Conservation (phyloP, 2,329 filamentous ascomycete genomes). For the Sporothrix brasiliensis region DNA sequence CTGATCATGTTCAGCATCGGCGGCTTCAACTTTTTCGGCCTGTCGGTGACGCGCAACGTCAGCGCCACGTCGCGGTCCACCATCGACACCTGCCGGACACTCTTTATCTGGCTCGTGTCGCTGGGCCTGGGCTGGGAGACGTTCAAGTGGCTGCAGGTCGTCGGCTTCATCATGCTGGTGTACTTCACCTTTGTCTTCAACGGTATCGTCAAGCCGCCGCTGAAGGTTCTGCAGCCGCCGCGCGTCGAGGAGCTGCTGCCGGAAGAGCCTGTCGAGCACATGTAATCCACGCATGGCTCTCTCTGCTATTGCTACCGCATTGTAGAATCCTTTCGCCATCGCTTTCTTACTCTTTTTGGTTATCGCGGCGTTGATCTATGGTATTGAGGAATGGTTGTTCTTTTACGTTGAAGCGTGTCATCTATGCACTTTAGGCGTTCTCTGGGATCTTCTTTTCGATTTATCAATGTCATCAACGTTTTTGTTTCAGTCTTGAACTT, state of each 20-base stretch:
- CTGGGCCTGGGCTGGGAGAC: slow-evolving; percentile 93
- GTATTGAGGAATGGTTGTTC: background rate
- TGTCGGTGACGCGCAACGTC: slow-evolving; percentile 86
- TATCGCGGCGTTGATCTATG: slow-evolving; percentile 6
- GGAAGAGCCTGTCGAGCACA: slow-evolving; percentile 82
- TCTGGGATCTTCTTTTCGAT: slow-evolving; percentile 2
- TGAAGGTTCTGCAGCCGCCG: slow-evolving; percentile 55
- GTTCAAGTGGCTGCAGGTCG: slow-evolving; percentile 95
- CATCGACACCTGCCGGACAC: slow-evolving; percentile 94
- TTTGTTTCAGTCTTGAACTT: background rate
- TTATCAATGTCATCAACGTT: background rate
- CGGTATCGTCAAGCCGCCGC: slow-evolving; percentile 81
- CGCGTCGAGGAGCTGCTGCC: slow-evolving; percentile 69
- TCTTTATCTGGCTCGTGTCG: slow-evolving; percentile 98
- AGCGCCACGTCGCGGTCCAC: slow-evolving; percentile 92
- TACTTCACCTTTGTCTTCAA: slow-evolving; percentile 98
- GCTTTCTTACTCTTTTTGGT: background rate
- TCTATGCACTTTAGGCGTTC: slow-evolving; percentile 1
- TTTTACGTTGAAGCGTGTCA: slow-evolving; percentile 2
- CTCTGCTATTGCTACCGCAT: background rate
- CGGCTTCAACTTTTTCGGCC: slow-evolving; percentile 98
- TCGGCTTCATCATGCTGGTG: slow-evolving; percentile 84
- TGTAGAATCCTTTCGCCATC: background rate
- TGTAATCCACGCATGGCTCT: slow-evolving; percentile 29
- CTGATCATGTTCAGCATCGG: slow-evolving; percentile 98